Percentiles rank a stretch among this genome's conserved stretches.
Evolutionary conservation across 805 yeast species (phyloP).

Genomic region (Torulaspora maleeae): DNA sequence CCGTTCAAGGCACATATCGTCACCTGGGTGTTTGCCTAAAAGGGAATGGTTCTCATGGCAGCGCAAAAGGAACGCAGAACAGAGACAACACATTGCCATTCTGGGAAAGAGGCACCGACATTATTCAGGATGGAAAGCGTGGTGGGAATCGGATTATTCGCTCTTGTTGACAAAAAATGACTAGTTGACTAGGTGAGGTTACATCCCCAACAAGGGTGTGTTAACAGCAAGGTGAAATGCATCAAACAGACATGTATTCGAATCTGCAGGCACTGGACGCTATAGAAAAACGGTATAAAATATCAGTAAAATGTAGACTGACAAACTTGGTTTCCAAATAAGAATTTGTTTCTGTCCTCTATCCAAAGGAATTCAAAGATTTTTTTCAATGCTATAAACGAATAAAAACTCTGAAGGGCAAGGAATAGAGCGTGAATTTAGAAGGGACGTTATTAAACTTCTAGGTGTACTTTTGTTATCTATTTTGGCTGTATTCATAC

Average conservation of each 20-base stretch:
- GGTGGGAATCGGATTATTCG: background rate
- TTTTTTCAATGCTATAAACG: background rate
- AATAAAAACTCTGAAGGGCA: background rate
- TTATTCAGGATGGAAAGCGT: background rate
- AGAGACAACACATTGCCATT: background rate
- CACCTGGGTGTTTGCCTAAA: background rate
- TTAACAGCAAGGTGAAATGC: background rate
- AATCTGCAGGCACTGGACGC: background rate
- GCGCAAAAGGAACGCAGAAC: background rate
- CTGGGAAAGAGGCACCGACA: background rate
- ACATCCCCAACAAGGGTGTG: background rate
- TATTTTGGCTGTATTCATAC: background rate
- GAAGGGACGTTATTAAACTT: background rate
- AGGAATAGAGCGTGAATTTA: background rate
- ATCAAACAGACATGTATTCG: background rate
- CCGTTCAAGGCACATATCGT: background rate
- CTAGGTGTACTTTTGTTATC: background rate
- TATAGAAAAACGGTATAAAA: background rate
- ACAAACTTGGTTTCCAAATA: background rate
- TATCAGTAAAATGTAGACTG: background rate
- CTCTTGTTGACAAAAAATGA: background rate
- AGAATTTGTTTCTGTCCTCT: background rate
- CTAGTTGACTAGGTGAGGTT: background rate
- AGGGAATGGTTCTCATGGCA: background rate
- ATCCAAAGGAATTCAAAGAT: background rate